A percentile compares a stretch with the other conserved stretches of the same genome.
Conservation (phyloP, 331 rosid genomes). For the Malus hybrid region DNA sequence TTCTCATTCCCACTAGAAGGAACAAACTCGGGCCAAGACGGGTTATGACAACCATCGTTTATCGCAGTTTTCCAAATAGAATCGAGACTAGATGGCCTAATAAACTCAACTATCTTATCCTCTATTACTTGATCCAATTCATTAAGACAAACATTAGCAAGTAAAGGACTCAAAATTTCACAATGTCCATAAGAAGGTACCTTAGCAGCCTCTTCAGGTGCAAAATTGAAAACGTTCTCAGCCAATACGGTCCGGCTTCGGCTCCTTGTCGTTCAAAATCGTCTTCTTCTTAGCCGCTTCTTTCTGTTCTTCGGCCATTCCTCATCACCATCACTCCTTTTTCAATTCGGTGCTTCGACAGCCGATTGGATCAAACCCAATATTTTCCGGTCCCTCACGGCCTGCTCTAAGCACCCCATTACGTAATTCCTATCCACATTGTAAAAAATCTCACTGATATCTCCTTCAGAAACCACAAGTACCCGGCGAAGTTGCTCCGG, state of each 20-base stretch:
- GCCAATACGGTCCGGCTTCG: constrained; percentile 87
- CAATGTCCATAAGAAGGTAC: constrained; percentile 80
- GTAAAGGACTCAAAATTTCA: constrained; percentile 84
- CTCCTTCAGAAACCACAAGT: constrained; percentile 78
- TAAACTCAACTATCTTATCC: constrained; percentile 48
- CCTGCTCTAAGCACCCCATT: constrained; percentile 53
- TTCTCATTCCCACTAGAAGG: constrained; percentile 76
- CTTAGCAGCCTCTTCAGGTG: constrained; percentile 86
- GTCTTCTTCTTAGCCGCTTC: constrained; percentile 60
- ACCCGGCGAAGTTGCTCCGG: constrained; percentile 88
- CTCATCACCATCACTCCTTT: constrained; percentile 17
- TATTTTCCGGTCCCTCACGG: constrained; percentile 58
- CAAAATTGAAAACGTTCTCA: constrained; percentile 66
- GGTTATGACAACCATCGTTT: constrained; percentile 82
- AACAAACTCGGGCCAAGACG: constrained; percentile 90
- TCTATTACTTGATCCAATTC: constrained; percentile 68
- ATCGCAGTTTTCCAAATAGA: constrained; percentile 72
- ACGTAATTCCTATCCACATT: constrained; percentile 42
- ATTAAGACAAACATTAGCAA: constrained; percentile 63
- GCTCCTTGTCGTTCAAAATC: constrained; percentile 67
- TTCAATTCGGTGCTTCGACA: constrained; percentile 20
- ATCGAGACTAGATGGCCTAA: constrained; percentile 65
- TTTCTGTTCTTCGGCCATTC: constrained; percentile 37
- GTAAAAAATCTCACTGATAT: constrained; percentile 58
- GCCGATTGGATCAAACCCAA: constrained; percentile 57